Base-by-base conservation (phyloP, 208 protist species). In the Angomonas deanei region DNA sequence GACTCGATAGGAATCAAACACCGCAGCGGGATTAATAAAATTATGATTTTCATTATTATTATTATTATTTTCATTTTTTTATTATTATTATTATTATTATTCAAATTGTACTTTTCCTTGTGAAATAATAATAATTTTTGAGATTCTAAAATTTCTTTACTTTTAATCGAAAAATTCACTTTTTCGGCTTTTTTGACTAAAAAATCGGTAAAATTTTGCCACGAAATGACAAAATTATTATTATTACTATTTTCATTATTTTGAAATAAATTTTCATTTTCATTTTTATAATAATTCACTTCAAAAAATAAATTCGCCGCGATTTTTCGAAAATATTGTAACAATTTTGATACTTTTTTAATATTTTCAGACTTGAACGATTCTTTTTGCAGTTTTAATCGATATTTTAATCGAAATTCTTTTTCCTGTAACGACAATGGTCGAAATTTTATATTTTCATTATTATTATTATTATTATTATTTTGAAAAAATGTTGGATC, bases 51-150 rank as follows among this genome's bases (percentile, higher is more conserved):
- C 15, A 42, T 42, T 42, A 42, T 42, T 42, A 42, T 42, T 42
- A 42, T 42, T 42, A 42, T 42, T 42, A 42, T 42, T 42, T n/a
- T n/a, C 8, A 42, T 42, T 42, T 42, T 42, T n/a, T 42, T 42
- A 42, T n/a, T n/a, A 42, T 42, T 42, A 42, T 42, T 42, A 42
- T 42, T 42, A 42, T 42, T 42, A 42, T 8, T n/a, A 42, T 42
- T 42, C 8, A 42, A 42, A n/a, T 42, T 42, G 15, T n/a, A 42
- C 15, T 15, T 8, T n/a, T 42, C 15, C 36, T n/a, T n/a, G n/a
- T n/a, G n/a, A n/a, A 42, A n/a, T 42, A 42, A 42, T 42, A 42
- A 42, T 42, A 42, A 42, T 42, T 42, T 42, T 42, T 42, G 36
- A 42, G 8, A n/a, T 42, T 42, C 36, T 8, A n/a, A 15, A n/a